A percentile compares a stretch with the other conserved stretches of the same genome.
These are phyloP conservation scores for Ceratocystis harringtonii DNA, from an alignment of 2,329 filamentous ascomycete species.

Conservation along the genomic window DNA sequence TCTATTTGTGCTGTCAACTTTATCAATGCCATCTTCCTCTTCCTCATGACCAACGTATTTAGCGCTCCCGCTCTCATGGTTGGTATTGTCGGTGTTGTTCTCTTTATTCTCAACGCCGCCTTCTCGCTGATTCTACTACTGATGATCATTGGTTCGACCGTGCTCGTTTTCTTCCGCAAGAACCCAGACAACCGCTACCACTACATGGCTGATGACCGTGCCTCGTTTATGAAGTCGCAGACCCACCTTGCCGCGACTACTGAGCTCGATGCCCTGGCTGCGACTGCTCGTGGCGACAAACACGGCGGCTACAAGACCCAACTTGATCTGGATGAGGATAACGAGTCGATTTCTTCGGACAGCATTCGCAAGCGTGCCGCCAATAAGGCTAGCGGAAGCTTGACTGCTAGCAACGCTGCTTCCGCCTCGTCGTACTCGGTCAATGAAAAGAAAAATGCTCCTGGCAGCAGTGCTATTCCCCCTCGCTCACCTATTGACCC, in stretches of 20 bases:
- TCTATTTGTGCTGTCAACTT: slow-evolving; percentile 83
- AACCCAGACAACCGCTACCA: slow-evolving; percentile 92
- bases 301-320: slow-evolving; percentile 30
- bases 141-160: slow-evolving; percentile 51
- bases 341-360: slow-evolving; percentile 28
- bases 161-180: slow-evolving; percentile 67
- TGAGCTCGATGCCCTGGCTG: slow-evolving; percentile 77
- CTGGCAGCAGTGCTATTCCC: slow-evolving; percentile 9
- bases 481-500: slow-evolving; percentile 29
- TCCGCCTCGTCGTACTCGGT: slow-evolving; percentile 20
- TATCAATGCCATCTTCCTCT: slow-evolving; percentile 72
- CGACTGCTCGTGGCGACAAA: slow-evolving; percentile 76
- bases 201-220: slow-evolving; percentile 89
- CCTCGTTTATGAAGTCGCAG: slow-evolving; percentile 95
- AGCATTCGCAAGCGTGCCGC: slow-evolving; percentile 27
- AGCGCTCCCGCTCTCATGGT: slow-evolving; percentile 68
- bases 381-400: slow-evolving; percentile 22
- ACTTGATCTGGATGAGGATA: slow-evolving; percentile 27
- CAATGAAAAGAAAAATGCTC: slow-evolving; percentile 17
- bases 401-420: slow-evolving; percentile 20
- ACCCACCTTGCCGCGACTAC: slow-evolving; percentile 62
- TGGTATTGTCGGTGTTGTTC: slow-evolving; percentile 74
- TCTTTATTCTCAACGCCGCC: slow-evolving; percentile 75
- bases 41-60: slow-evolving; percentile 81
- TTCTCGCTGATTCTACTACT: slow-evolving; percentile 72